Evolutionary conservation across 768 basidiomycete species (phyloP).

Genomic region (Rhodocollybia butyracea): DNA sequence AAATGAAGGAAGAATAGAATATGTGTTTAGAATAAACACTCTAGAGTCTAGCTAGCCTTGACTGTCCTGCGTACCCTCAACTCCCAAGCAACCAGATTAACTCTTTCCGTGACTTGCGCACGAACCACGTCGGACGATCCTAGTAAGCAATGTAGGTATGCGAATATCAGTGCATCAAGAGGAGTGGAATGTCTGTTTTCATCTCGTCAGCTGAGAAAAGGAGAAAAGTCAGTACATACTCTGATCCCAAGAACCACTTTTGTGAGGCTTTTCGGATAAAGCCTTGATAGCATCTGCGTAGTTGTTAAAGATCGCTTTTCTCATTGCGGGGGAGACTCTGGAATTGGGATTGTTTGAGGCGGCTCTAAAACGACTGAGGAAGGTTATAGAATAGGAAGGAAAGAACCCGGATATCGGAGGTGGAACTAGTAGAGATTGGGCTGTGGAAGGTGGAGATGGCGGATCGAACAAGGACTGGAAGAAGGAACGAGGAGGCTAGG

Average conservation of each 20-base stretch:
- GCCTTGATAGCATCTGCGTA: conserved; percentile 72
- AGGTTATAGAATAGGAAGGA: conserved; percentile 26
- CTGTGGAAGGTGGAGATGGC: too few relatives aligned
- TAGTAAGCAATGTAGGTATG: too few relatives aligned
- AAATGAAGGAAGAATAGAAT: conserved; percentile 16
- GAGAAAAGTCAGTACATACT: too few relatives aligned
- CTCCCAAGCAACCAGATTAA: conserved; percentile 84
- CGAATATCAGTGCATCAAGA: too few relatives aligned
- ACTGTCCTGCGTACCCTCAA: conserved; percentile 60
- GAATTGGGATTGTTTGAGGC: conserved; percentile 46
- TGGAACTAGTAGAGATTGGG: too few relatives aligned
- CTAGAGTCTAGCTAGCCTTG: too few relatives aligned
- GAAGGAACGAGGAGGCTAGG: conserved; percentile 42
- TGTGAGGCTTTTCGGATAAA: conserved; percentile 75
- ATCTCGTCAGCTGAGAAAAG: too few relatives aligned
- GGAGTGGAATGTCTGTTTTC: too few relatives aligned
- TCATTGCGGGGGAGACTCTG: conserved; percentile 38
- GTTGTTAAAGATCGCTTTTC: conserved; percentile 42
- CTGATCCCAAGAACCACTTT: conserved; percentile 78
- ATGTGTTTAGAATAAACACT: too few relatives aligned
- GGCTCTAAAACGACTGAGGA: neutral
- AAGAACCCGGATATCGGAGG: conserved; percentile 65
- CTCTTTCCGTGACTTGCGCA: too few relatives aligned
- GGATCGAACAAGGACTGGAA: too few relatives aligned
- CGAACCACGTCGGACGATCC: too few relatives aligned